Evolutionary conservation across 2,329 filamentous ascomycete species (phyloP).

Genomic region (Cladosporium colombiae): DNA sequence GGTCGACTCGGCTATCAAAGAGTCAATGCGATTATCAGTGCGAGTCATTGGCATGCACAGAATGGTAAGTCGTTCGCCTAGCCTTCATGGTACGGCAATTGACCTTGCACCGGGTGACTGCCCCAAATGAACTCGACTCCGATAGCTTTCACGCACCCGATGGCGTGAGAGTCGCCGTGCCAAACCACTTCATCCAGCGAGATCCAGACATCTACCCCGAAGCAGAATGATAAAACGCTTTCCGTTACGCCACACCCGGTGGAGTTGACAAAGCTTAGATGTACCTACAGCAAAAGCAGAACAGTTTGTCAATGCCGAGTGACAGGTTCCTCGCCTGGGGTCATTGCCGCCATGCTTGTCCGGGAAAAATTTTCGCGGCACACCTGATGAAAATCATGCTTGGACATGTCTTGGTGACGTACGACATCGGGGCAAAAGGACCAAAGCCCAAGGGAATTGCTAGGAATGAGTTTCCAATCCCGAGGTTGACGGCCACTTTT

Average conservation of each 20-base stretch:
- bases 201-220: conserved; percentile 31
- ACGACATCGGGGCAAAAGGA: conserved; percentile 37
- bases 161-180: conserved; percentile 29
- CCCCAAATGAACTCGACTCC: conserved; percentile 28
- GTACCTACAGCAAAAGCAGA: conserved; percentile 21
- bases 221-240: conserved; percentile 30
- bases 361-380: conserved; percentile 49
- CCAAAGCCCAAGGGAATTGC: conserved; percentile 7
- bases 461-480: conserved; percentile 16
- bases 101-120: conserved; percentile 27
- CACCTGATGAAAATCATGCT: conserved; percentile 51
- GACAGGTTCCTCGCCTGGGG: conserved; percentile 31
- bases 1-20: conserved; percentile 33
- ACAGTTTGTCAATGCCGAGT: conserved; percentile 26
- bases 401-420: conserved; percentile 44
- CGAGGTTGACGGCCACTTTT: background rate
- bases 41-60: conserved; percentile 25
- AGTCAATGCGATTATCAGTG: conserved; percentile 29
- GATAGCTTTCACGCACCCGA: conserved; percentile 26
- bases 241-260: conserved; percentile 29
- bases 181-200: conserved; percentile 28
- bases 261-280: background rate
- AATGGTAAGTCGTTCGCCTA: background rate
- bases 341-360: conserved; percentile 33
- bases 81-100: background rate